Evolutionary conservation across 139 green algal species (phyloP), one percentile per base, ranked within the genome.

Genomic region (Trebouxia sp.): DNA sequence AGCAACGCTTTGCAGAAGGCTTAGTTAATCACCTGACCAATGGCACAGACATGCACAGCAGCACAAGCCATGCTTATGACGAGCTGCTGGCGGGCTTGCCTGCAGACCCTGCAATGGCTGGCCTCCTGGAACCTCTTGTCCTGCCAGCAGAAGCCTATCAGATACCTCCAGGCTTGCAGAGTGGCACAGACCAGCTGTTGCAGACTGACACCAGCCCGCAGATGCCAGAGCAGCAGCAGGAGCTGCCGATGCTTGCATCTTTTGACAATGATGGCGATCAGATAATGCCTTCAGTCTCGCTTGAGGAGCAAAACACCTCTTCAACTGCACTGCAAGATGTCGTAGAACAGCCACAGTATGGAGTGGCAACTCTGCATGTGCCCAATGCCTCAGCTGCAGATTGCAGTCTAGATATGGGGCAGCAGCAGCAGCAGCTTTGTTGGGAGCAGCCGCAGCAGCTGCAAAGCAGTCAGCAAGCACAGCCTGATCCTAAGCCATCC

Each of bases 1-100:
- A 72, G 62, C 62, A 45, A 72, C 62, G 62, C 32, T 72, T 72
- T 72, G 62, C 62, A 0, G 62, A 72, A 41, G 62, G 62, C 15
- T 45, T 72, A 35, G 62, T 35, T 10, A 72, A 14, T 5, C 62
- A 72, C 15, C 62, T 72, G 14, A 72, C 62, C 32, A 45, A 32
- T 28, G 62, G 35, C 6, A 15, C 62, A 43, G 12, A 72, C 14
- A 14, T 72, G 62, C 28, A 45, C 62, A 72, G 30, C 30, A 24
- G 30, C 30, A 30, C 35, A n/a, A 35, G 37, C 35, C 37, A 43
- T 24, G 32, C 42, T 26, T 72, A 72, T 45, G 32, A 72, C 43
- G 62, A 35, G 11, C 5, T 72, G 32, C 11, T 72, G 62, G 62
- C 62, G 11, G 37, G 15, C 20, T 72, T 72, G 62, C 62, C 62